Base-by-base conservation (phyloP, 2,329 filamentous ascomycete genomes). In the Hypoxylon sp. region DNA sequence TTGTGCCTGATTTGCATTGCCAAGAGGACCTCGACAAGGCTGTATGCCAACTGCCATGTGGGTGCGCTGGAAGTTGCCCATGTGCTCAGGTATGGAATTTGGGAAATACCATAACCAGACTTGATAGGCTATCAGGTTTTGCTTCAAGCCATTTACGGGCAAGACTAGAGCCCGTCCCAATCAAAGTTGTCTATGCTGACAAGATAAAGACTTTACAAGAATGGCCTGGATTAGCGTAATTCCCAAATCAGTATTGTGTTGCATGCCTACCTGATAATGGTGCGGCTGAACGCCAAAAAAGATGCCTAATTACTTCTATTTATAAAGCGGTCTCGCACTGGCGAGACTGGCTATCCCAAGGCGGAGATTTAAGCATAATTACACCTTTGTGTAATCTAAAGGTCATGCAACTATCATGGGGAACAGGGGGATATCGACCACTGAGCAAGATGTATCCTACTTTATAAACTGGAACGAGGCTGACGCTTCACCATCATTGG, bases 241-340 rank as follows among this genome's bases (percentile, higher is more conserved):
- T n/a, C n/a, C n/a, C n/a, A n/a, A n/a, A n/a, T n/a, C n/a, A n/a
- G n/a, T n/a, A n/a, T n/a, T n/a, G n/a, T n/a, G n/a, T n/a, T n/a
- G n/a, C n/a, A n/a, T n/a, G n/a, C n/a, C n/a, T n/a, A n/a, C n/a
- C n/a, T n/a, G n/a, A n/a, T n/a, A 25, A 31, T 37, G 19, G 37
- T 53, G 54, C 49, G 40, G 48, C 54, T 51, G 40, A 47, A 48
- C 15, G 23, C 19, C 15, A 21, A 29, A 25, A 36, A 23, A 42
- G n/a, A 26, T 19, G 37, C 21, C 25, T 36, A 35, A 20, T 23
- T 51, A 23, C 31, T 53, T 46, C 54, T 53, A 52, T 43, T 37
- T 37, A 50, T 49, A 57, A 41, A 27, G 25, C 16, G 17, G 37
- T n/a, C 16, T n/a, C n/a, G n/a, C n/a, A n/a, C n/a, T n/a, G n/a